A percentile compares a stretch with the other conserved stretches of the same genome.
Evolutionary conservation across 441 rosid genomes (phyloP).

Genomic region (Croton laevigatus): DNA sequence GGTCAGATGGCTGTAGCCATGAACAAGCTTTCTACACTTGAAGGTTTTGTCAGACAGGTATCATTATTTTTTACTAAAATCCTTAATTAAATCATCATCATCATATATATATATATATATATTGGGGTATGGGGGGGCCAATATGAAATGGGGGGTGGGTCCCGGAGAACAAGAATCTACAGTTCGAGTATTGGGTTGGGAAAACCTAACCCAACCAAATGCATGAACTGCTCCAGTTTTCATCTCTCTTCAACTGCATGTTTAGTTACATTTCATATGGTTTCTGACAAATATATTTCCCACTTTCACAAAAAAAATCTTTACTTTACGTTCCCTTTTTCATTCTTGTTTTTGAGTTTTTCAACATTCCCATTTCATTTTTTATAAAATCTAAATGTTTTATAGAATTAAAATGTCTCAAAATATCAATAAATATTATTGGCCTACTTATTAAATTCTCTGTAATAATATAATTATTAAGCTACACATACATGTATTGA

Average conservation of each 20-base stretch:
- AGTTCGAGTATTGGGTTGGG: slow-evolving; percentile 16
- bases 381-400: too few species aligned
- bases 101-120: too few species aligned
- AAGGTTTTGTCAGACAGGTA: slow-evolving; percentile 95
- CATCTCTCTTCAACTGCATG: slow-evolving; percentile 6
- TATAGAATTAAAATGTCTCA: too few species aligned
- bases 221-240: slow-evolving; percentile 33
- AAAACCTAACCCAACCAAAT: slow-evolving; percentile 30
- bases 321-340: too few species aligned
- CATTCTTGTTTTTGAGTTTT: too few species aligned
- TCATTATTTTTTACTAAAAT: too few species aligned
- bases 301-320: not conserved
- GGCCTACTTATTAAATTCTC: too few species aligned
- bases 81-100: too few species aligned
- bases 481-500: too few species aligned
- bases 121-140: slow-evolving; percentile 7
- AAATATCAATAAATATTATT: too few species aligned
- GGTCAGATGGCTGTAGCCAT: slow-evolving; percentile 93
- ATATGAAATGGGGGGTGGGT: slow-evolving; percentile 1
- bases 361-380: too few species aligned
- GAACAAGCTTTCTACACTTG: slow-evolving; percentile 84
- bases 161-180: slow-evolving; percentile 23
- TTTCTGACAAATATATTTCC: not conserved
- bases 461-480: too few species aligned
- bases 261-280: slow-evolving; percentile 7